Base-by-base conservation (phyloP, 768 basidiomycete species). In the Phylloporus sp. region DNA sequence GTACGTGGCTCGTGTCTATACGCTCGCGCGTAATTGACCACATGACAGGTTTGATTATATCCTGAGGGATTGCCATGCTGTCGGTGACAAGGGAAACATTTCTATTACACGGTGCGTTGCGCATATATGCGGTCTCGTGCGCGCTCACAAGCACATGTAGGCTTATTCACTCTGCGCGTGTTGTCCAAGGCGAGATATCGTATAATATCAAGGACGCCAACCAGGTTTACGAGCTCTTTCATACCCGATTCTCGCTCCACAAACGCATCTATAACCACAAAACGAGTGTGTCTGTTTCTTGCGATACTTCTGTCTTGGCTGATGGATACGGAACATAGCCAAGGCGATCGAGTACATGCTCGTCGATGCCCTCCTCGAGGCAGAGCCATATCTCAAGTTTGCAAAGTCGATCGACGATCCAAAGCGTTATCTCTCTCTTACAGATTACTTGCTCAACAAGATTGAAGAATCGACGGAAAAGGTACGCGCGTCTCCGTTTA, bases 191-290 rank as follows among this genome's bases (percentile, higher is more conserved):
- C 55, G 76, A 85, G 60, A 90, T 93, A 26, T 88, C 86, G 64
- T 93, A 88, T 59, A 76, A 87, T 50, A 86, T 86, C 70, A 93
- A 93, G 63, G 88, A 91, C 50, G 82, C 82, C 0, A 85, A 88
- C 59, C 79, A 82, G 43, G 75, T 93, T 2, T 86, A 85, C 55
- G 84, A 88, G 50, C 76, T 93, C 4, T 91, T 81, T 55, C 76
- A 81, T 28, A 82, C 83, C 2, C 78, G 90, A 4, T 91, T 89
- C 62, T 85, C 80, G 32, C 71, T 92, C n/a, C 88, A 91, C 68
- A 92, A 91, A 62, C 78, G 77, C 7, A 77, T 90, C n/a, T 93
- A 92, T 57, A 84, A 81, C 53, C 90, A 92, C 66, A 91, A 91
- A 64, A 81, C 86, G 2, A 83, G 82, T 47, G 6, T 11, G 40